A percentile compares a stretch with the other conserved stretches of the same genome.
phyloP scores from a whole-genome alignment of 805 yeast genomes.

The Saccharomycopsis fodiens region DNA sequence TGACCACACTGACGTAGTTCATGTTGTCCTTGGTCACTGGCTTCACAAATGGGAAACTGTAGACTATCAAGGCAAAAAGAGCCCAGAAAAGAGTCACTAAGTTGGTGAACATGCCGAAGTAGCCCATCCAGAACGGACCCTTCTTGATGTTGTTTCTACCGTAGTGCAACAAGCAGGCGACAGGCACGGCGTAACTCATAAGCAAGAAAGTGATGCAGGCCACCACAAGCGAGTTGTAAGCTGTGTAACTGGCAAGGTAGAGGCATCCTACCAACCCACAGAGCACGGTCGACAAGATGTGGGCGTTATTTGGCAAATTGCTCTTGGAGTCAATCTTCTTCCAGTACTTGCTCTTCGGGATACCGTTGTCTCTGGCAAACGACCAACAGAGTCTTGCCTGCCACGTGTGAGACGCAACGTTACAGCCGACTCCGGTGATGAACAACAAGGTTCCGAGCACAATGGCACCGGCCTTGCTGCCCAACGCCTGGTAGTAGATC shows the following conservation, averaged over 20 bases:
- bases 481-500: slow-evolving; percentile 51
- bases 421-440: slow-evolving; percentile 50
- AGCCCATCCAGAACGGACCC: slow-evolving; percentile 66
- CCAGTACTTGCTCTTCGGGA: slow-evolving; percentile 48
- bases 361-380: slow-evolving; percentile 57
- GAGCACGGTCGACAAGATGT: slow-evolving; percentile 44
- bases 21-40: slow-evolving; percentile 55
- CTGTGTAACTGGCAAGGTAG: slow-evolving; percentile 59
- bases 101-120: slow-evolving; percentile 44
- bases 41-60: slow-evolving; percentile 55
- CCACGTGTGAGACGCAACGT: slow-evolving; percentile 59
- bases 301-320: slow-evolving; percentile 55
- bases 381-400: slow-evolving; percentile 64
- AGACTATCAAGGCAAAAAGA: slow-evolving; percentile 49
- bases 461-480: slow-evolving; percentile 46
- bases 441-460: slow-evolving; percentile 42
- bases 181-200: slow-evolving; percentile 52
- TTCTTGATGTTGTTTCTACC: slow-evolving; percentile 47
- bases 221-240: slow-evolving; percentile 56
- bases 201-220: slow-evolving; percentile 54
- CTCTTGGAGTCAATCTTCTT: slow-evolving; percentile 37
- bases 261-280: slow-evolving; percentile 51
- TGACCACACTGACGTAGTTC: slow-evolving; percentile 60
- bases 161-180: slow-evolving; percentile 36
- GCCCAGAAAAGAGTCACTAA: slow-evolving; percentile 50